Conservation (phyloP, 371 early-diverging fungal species). For the Conidiobolus incongruus region DNA sequence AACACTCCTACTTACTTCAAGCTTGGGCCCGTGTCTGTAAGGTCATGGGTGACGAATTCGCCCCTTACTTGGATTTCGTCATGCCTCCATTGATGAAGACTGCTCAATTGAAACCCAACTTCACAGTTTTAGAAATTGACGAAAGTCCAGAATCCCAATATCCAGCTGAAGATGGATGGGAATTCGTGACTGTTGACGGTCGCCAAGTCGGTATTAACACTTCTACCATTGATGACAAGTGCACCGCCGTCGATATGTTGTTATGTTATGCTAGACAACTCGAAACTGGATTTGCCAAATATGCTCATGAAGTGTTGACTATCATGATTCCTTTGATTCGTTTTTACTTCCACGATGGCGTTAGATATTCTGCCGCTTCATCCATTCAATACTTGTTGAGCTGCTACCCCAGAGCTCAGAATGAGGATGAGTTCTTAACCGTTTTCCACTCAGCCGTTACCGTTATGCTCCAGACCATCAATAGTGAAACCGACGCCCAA, state of each 20-base stretch:
- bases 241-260: conserved; percentile 92
- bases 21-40: conserved; percentile 94
- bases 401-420: conserved; percentile 23
- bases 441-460: conserved; percentile 1
- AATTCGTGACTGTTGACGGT: conserved; percentile 66
- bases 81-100: conserved; percentile 78
- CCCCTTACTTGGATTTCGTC: conserved; percentile 72
- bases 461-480: conserved; percentile 25
- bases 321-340: conserved; percentile 71
- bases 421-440: conserved; percentile 14
- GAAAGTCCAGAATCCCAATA: conserved; percentile 71
- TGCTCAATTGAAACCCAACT: conserved; percentile 77
- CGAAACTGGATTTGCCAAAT: conserved; percentile 67
- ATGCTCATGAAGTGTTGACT: conserved; percentile 54
- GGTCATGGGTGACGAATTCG: conserved; percentile 81
- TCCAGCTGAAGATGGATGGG: conserved; percentile 87
- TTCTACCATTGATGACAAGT: conserved; percentile 84
- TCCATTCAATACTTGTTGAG: conserved; percentile 59
- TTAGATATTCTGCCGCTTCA: conserved; percentile 71
- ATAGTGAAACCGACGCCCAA: conserved; percentile 46
- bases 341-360: conserved; percentile 94
- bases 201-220: conserved; percentile 91
- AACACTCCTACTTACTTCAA: conserved; percentile 69
- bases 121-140: conserved; percentile 69
- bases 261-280: conserved; percentile 82